These are phyloP conservation scores for Xylaria bambusicola DNA, from an alignment of 495 filamentous ascomycete genomes.

Conservation along the genomic window DNA sequence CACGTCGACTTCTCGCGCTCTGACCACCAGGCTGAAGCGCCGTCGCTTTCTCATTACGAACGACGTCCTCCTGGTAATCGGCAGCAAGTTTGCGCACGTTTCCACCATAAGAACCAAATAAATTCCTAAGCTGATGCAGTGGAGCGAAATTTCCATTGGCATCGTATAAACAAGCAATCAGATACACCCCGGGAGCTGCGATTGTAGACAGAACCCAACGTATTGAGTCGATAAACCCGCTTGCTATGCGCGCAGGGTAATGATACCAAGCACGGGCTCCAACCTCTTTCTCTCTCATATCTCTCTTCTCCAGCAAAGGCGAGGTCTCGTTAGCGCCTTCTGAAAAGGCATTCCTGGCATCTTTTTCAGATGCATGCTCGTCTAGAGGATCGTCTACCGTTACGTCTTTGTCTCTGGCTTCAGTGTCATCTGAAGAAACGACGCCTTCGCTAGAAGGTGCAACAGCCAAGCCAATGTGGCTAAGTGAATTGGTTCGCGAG, in stretches of 20 bases:
- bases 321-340: slow-evolving; percentile 64
- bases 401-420: slow-evolving; percentile 38
- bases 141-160: slow-evolving; percentile 78
- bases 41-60: slow-evolving; percentile 33
- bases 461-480: slow-evolving; percentile 52
- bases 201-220: slow-evolving; percentile 77
- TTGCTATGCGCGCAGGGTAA: slow-evolving; percentile 60
- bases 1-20: slow-evolving; percentile 20
- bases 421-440: slow-evolving; percentile 32
- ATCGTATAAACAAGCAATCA: slow-evolving; percentile 78
- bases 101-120: slow-evolving; percentile 51
- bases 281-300: slow-evolving; percentile 39
- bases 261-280: slow-evolving; percentile 48
- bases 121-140: slow-evolving; percentile 59
- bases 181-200: slow-evolving; percentile 74
- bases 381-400: slow-evolving; percentile 31
- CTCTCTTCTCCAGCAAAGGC: slow-evolving; percentile 54
- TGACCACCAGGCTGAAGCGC: slow-evolving; percentile 12
- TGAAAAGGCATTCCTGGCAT: slow-evolving; percentile 29
- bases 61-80: slow-evolving; percentile 40
- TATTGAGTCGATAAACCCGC: slow-evolving; percentile 63
- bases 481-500: slow-evolving; percentile 67
- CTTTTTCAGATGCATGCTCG: slow-evolving; percentile 27
- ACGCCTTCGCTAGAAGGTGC: slow-evolving; percentile 44
- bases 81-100: slow-evolving; percentile 38